phyloP scores from a whole-genome alignment of 768 basidiomycete genomes.

The Kwoniella bestiolae region DNA sequence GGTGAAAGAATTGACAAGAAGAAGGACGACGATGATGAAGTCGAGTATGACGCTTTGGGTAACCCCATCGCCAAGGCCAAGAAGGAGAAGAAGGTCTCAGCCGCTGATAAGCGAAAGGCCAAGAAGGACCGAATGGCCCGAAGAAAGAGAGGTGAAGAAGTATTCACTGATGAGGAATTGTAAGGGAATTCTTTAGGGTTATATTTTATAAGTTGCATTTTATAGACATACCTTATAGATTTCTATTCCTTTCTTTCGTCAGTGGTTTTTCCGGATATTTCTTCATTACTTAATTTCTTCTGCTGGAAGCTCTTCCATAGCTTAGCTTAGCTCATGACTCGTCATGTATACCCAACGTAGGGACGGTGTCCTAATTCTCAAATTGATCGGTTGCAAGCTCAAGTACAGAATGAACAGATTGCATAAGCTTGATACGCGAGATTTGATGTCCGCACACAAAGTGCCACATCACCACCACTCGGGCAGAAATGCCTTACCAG shows the following conservation, averaged over 20 bases:
- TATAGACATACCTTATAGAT: conserved; percentile 6
- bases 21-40: conserved; percentile 81
- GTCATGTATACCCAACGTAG: conserved; percentile 21
- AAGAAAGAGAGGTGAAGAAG: conserved; percentile 80
- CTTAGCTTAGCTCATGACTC: neutral
- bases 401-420: too few relatives aligned
- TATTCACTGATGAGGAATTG: conserved; percentile 59
- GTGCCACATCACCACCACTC: too few relatives aligned
- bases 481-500: too few relatives aligned
- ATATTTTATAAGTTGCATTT: conserved; percentile 2
- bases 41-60: conserved; percentile 93
- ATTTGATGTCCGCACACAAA: too few relatives aligned
- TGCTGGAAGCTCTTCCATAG: neutral
- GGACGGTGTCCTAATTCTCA: conserved; percentile 19
- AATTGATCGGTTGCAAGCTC: neutral
- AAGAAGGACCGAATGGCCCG: conserved; percentile 78
- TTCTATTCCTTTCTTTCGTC: conserved; percentile 1
- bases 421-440: too few relatives aligned
- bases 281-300: neutral
- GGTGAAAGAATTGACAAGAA: conserved; percentile 94
- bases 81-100: conserved; percentile 76
- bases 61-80: conserved; percentile 72
- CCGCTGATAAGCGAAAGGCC: conserved; percentile 81
- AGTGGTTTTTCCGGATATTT: conserved; percentile 7
- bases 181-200: neutral